Conservation (phyloP, 768 basidiomycete genomes). For the Amanita exitialis region DNA sequence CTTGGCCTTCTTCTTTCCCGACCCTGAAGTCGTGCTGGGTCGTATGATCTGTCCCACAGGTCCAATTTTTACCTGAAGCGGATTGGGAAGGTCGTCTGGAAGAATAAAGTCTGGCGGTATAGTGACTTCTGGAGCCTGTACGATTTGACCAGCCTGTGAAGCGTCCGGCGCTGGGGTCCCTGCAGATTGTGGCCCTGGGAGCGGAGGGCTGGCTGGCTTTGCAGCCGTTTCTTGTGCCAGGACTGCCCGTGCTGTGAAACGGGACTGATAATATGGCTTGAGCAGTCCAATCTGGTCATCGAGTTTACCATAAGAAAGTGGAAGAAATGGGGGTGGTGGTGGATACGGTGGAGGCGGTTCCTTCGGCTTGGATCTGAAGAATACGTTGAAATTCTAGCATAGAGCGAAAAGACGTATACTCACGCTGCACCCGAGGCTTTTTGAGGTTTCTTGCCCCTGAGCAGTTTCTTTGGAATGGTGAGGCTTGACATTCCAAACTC, state of each 20-base stretch:
- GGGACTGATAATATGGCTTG: conserved; percentile 57
- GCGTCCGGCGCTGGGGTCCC: neutral
- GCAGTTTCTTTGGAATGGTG: conserved; percentile 66
- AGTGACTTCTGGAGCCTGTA: conserved; percentile 12
- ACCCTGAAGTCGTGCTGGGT: conserved; percentile 28
- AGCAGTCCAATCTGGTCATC: conserved; percentile 83
- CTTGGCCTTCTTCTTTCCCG: conserved; percentile 54
- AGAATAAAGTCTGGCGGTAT: conserved; percentile 27
- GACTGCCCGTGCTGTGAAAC: conserved; percentile 34
- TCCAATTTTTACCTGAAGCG: conserved; percentile 61
- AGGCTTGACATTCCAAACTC: conserved; percentile 77
- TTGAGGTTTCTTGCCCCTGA: conserved; percentile 51
- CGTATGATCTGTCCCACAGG: conserved; percentile 70
- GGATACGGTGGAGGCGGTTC: conserved; percentile 81
- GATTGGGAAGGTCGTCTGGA: conserved; percentile 53
- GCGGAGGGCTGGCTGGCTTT: conserved; percentile 8
- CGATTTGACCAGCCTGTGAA: neutral
- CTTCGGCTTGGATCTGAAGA: conserved; percentile 44
- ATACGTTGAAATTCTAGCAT: neutral
- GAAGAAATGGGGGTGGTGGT: conserved; percentile 73
- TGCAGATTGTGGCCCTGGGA: neutral
- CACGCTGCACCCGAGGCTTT: conserved; percentile 29
- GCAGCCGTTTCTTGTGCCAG: conserved; percentile 11
- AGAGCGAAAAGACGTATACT: conserved; percentile 24
- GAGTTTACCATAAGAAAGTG: conserved; percentile 52